Base-by-base conservation (phyloP, 768 basidiomycete genomes). In the Podaxis rugospora region DNA sequence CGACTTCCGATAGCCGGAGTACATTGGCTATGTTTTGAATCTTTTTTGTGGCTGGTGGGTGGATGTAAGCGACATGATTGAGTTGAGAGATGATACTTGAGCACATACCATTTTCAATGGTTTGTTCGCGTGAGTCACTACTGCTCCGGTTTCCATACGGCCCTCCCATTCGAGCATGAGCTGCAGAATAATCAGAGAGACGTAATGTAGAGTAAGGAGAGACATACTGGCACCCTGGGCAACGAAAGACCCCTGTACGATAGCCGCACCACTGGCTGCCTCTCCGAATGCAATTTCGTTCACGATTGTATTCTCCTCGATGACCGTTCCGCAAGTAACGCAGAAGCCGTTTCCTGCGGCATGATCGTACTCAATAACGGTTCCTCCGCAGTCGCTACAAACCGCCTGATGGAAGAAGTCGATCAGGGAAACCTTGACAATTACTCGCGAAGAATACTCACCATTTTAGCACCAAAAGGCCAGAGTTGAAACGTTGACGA, bases 281-380 rank as follows among this genome's bases (percentile, higher is more conserved):
- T 99, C 97, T n/a, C 94, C 93, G 66, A 99, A 99, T 0, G 88
- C 86, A 58, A 99, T 85, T 71, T 99, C 97, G 64, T 89, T 91
- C 9, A 98, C 93, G 62, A 98, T 94, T 2, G 89, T 86, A 68
- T 93, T 95, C 73, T 97, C 93, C 74, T 96, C 93, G 9, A 96
- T 80, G 16, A 98, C 94, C 5, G 88, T 90, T 50, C 93, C 93
- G 66, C 95, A 98, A 65, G 83, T 78, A 0, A 89, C 83, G 66
- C 93, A 95, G 69, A 93, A 90, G 4, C 90, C 90, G 64, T 91
- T 91, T 7, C 92, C 92, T 4, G 90, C 90, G 11, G 90, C 86
- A 35, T 86, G 77, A 72, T 93, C 90, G 70, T 93, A 93, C 70
- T 92, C 91, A 64, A 93, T 92, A 13, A 91, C 87, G 0, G 87